Conservation (phyloP, 371 early-diverging fungal genomes). For the Mortierella sp. region DNA sequence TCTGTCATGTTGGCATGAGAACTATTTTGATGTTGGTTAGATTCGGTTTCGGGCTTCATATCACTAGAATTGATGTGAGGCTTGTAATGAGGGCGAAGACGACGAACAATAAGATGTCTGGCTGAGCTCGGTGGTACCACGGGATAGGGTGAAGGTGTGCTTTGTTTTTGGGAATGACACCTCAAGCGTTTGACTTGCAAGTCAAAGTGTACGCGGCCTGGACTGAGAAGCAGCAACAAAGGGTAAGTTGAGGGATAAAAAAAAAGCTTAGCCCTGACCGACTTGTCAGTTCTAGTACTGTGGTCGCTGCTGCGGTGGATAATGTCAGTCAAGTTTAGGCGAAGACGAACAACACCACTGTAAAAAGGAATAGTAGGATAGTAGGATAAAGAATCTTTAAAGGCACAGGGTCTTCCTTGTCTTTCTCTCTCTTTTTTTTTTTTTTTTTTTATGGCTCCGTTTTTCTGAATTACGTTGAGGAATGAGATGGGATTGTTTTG, state of each 20-base stretch:
- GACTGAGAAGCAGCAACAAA: not conserved
- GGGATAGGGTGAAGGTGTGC: slow-evolving; percentile 6
- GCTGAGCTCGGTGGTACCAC: slow-evolving; percentile 12
- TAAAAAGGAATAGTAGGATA: too few relatives aligned
- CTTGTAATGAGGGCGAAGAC: not conserved
- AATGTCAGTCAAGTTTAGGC: slow-evolving; percentile 24
- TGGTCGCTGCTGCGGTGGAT: slow-evolving; percentile 23
- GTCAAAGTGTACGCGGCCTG: slow-evolving; percentile 14
- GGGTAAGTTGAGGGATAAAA: slow-evolving; percentile 1
- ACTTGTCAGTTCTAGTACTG: slow-evolving; percentile 2
- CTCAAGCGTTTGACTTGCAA: slow-evolving; percentile 45
- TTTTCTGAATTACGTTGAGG: too few relatives aligned
- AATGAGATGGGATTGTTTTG: too few relatives aligned
- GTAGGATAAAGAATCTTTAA: too few relatives aligned
- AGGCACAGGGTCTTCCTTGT: too few relatives aligned
- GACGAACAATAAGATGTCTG: slow-evolving; percentile 9
- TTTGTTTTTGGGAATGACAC: slow-evolving; percentile 10
- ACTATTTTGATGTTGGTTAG: slow-evolving; percentile 18
- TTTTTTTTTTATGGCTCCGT: too few relatives aligned
- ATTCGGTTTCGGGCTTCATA: slow-evolving; percentile 38
- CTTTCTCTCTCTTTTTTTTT: too few relatives aligned
- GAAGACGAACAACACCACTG: not conserved
- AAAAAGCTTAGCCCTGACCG: not conserved
- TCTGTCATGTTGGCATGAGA: slow-evolving; percentile 13
- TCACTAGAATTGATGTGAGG: not conserved